Percentiles rank a stretch among this genome's conserved stretches.
Conservation (phyloP, 2,329 filamentous ascomycete species). For the Atkinsonella texensis region DNA sequence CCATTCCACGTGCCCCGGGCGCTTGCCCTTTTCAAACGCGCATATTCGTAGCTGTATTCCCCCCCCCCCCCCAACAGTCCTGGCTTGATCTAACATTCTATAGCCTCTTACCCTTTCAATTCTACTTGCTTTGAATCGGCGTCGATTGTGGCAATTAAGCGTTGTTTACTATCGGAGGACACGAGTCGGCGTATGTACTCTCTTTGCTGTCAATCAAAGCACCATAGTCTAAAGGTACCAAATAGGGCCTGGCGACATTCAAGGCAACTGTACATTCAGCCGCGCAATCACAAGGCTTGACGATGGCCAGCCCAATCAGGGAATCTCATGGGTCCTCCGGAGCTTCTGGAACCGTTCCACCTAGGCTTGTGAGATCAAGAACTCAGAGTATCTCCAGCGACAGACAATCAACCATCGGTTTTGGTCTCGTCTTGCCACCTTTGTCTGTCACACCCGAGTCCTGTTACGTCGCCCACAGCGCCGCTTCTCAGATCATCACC, state of each 20-base stretch:
- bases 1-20: not conserved
- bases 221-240: not conserved
- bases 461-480: constrained; percentile 76
- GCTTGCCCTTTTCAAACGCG: not conserved
- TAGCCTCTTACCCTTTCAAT: not conserved
- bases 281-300: not conserved
- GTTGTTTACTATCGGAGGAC: not conserved
- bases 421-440: constrained; percentile 54
- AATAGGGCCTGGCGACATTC: not conserved
- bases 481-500: constrained; percentile 84
- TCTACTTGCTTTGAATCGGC: not conserved
- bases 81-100: not conserved
- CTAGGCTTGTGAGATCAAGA: constrained; percentile 31
- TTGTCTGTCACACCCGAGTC: constrained; percentile 60
- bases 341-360: constrained; percentile 21
- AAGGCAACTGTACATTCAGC: not conserved
- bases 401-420: constrained; percentile 47
- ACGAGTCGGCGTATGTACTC: not conserved
- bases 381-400: constrained; percentile 61
- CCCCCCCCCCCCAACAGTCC: not conserved
- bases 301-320: constrained; percentile 8
- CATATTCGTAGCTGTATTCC: not conserved
- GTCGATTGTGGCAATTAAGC: not conserved
- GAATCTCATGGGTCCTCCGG: not conserved
- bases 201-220: not conserved